Conservation (phyloP, 1,284 basidiomycete species). For the Leccinum cinnamomeum region DNA sequence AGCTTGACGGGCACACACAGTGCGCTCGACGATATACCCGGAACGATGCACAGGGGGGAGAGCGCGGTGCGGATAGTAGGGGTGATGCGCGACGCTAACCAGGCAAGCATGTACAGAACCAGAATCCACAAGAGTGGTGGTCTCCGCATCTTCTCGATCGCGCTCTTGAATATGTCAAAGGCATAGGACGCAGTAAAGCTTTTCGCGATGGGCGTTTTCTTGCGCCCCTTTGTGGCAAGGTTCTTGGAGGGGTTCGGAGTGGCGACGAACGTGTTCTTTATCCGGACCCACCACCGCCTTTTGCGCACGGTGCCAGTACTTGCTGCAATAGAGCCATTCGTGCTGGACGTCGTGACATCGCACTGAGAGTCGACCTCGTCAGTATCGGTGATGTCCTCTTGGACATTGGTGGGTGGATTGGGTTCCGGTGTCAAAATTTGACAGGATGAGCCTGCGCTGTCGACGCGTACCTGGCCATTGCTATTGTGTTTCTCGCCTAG, state of each 20-base stretch:
- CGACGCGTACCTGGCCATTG: not conserved
- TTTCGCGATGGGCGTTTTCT: constrained; percentile 17
- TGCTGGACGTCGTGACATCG: constrained; percentile 2
- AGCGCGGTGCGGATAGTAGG: constrained; percentile 46
- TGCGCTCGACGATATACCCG: constrained; percentile 49
- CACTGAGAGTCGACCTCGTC: constrained; percentile 13
- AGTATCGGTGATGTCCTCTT: constrained; percentile 22
- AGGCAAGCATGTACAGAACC: constrained; percentile 49
- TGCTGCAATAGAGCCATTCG: constrained; percentile 11
- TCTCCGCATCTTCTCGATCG: constrained; percentile 49
- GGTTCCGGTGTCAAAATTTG: not conserved
- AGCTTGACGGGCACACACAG: constrained; percentile 40
- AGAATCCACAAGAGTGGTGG: constrained; percentile 55
- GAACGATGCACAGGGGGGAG: constrained; percentile 59
- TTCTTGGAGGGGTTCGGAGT: constrained; percentile 9
- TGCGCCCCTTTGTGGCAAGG: constrained; percentile 15
- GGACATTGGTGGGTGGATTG: not conserved
- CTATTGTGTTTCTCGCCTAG: not conserved
- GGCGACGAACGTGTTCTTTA: constrained; percentile 7
- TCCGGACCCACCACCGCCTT: constrained; percentile 23
- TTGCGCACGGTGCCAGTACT: constrained; percentile 11
- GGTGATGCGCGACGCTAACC: constrained; percentile 42
- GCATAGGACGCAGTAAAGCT: constrained; percentile 41
- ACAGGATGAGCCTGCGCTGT: not conserved
- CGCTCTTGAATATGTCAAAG: constrained; percentile 45